Evolutionary conservation across 1,284 basidiomycete species (phyloP), one percentile per base, ranked within the genome.

Genomic region (Inonotus hispidus): DNA sequence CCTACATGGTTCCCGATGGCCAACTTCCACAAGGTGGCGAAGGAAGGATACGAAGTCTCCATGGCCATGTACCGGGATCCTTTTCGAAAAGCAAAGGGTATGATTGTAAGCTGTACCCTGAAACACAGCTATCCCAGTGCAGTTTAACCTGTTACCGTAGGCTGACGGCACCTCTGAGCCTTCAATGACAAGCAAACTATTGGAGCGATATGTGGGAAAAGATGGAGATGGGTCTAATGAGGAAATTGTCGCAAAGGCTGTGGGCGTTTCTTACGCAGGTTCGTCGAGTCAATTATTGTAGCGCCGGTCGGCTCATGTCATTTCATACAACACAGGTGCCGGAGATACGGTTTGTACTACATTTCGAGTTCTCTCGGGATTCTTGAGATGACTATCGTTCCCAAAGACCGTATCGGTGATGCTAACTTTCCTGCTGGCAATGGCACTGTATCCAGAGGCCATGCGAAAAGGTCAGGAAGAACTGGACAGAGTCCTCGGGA

Each of bases 401-500:
- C n/a, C n/a, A n/a, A 27, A 59, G 58, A 52, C 49, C 2, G 63
- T 56, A 13, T 57, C 65, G 1, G 35, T 62, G 3, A 23, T 63
- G 39, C 46, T 46, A n/a, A 27, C 64, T 1, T 59, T 67, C 25
- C 7, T 64, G 3, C 37, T 67, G 6, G 64, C 65, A 0, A 39
- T 64, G 47, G 37, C 59, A 0, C 62, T 64, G 21, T 35, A 32
- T 32, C 32, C 32, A 32, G 32, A 32, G 4, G 32, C 32, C 32
- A 32, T 32, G 32, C 3, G 8, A 10, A 49, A 53, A 16, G 64
- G 45, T 3, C 64, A 65, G 43, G 64, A 60, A 29, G 64, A 65
- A 50, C 55, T 64, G 2, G 64, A 65, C 29, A 65, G 46, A 21
- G 64, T 67, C 14, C 50, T 67, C 3, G 67, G 67, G 2, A 58